Base-by-base conservation (phyloP, 768 basidiomycete species). In the Pseudohyphozyma bogoriensis region DNA sequence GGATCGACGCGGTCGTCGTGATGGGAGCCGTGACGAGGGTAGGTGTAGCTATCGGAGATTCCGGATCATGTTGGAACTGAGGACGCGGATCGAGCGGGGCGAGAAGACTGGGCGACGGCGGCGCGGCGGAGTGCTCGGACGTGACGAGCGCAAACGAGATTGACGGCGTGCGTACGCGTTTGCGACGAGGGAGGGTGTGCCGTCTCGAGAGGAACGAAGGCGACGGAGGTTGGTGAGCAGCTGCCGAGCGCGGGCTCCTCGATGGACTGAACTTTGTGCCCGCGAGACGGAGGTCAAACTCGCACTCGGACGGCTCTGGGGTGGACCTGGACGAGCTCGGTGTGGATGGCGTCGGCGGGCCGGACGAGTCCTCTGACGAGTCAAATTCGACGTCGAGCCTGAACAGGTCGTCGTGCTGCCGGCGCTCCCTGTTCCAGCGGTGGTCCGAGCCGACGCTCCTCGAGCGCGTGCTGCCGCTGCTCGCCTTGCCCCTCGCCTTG, bases 281-380 rank as follows among this genome's bases (percentile, higher is more conserved):
- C 22, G 29, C 24, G 24, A 40, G 6, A 13, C 47, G 39, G 31
- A 46, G 26, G 10, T 50, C 53, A 40, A 52, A 52, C 26, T 55
- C 59, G 54, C 49, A 60, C 40, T 60, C 59, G 54, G 53, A 55
- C 54, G 59, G 59, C n/a, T 60, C 59, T 18, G 59, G 59, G 12
- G 53, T 56, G 10, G 35, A 37, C 24, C 36, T 18, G 16, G 32
- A 9, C 53, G 59, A 55, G 37, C 28, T 52, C 29, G 39, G 51
- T 35, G 39, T 55, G 47, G 54, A 36, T 42, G 37, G 26, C 47
- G 47, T 18, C 15, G 47, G 31, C 15, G 47, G 31, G 8, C 18
- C 40, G 40, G 40, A 42, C 8, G n/a, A 20, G 16, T 42, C 40
- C 40, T 42, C 40, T 6, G 10, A 10, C 40, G 40, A 42, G 33